A percentile compares a stretch with the other conserved stretches of the same genome.
Conservation (phyloP, 2,329 filamentous ascomycete species). For the Aplosporella prunicola region DNA sequence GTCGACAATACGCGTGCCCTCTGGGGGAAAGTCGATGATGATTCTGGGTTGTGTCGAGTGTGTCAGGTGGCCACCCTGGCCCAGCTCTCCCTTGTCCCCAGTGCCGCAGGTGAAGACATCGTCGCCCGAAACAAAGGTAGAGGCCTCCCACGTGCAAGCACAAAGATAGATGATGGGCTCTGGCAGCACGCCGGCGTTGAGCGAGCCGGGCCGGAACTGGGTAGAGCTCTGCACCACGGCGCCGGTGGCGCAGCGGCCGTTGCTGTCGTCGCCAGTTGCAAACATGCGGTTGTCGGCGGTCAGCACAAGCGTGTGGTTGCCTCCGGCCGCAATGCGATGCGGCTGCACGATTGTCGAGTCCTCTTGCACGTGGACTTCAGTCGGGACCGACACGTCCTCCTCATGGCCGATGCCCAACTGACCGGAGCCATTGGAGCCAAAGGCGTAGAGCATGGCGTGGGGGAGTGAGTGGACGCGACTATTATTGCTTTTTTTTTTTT, state of each 20-base stretch:
- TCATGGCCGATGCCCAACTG: constrained; percentile 41
- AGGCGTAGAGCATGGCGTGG: constrained; percentile 30
- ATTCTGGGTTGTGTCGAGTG: constrained; percentile 36
- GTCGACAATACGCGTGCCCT: constrained; percentile 45
- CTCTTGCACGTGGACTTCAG: constrained; percentile 9
- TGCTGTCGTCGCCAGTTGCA: constrained; percentile 53
- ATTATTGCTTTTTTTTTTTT: no score
- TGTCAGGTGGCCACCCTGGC: constrained; percentile 39
- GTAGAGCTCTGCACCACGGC: neutral
- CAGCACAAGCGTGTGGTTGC: constrained; percentile 77
- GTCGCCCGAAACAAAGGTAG: constrained; percentile 46
- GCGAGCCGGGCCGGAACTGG: neutral
- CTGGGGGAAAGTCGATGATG: constrained; percentile 56
- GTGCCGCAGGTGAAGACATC: constrained; percentile 55
- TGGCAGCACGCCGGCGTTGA: neutral
- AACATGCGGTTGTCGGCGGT: constrained; percentile 51
- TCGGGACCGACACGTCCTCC: constrained; percentile 31
- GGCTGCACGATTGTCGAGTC: neutral
- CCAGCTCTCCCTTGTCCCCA: constrained; percentile 64
- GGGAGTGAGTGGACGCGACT: no score
- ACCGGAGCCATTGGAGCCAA: constrained; percentile 45
- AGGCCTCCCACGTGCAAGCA: constrained; percentile 72
- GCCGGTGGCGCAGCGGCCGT: constrained; percentile 23
- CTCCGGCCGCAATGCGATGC: constrained; percentile 51
- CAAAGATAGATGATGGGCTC: constrained; percentile 28